A percentile compares a stretch with the other conserved stretches of the same genome.
Conservation (phyloP, 768 basidiomycete genomes). For the Amanita fuliginea region DNA sequence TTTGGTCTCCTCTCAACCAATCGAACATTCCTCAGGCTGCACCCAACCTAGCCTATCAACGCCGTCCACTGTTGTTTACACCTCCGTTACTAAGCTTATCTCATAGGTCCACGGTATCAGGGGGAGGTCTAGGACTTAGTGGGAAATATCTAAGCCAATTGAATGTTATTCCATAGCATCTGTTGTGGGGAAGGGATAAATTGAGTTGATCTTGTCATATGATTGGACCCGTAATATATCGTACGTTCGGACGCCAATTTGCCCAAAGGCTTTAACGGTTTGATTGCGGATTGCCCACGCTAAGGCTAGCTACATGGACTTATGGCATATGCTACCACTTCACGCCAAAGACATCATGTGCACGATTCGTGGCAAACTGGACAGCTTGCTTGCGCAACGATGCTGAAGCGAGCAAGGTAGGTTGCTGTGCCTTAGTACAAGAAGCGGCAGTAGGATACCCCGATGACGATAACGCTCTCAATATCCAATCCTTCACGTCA, state of each 20-base stretch:
- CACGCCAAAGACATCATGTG: too few species aligned
- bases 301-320: background rate
- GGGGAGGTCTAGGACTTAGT: background rate
- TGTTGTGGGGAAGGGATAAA: background rate
- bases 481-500: background rate
- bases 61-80: too few species aligned
- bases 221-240: background rate
- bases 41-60: too few species aligned
- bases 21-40: too few species aligned
- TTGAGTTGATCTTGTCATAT: background rate
- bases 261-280: background rate
- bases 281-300: too few species aligned
- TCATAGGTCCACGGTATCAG: too few species aligned
- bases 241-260: background rate
- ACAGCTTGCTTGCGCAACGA: too few species aligned
- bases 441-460: background rate
- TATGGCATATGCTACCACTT: background rate
- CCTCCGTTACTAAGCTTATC: background rate
- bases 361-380: too few species aligned
- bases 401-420: too few species aligned
- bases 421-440: too few species aligned
- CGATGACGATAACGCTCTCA: background rate
- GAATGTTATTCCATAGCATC: background rate
- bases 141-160: background rate
- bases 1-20: too few species aligned